phyloP scores from a whole-genome alignment of 2,329 filamentous ascomycete species.

The Arthrobotrys musiformis region DNA sequence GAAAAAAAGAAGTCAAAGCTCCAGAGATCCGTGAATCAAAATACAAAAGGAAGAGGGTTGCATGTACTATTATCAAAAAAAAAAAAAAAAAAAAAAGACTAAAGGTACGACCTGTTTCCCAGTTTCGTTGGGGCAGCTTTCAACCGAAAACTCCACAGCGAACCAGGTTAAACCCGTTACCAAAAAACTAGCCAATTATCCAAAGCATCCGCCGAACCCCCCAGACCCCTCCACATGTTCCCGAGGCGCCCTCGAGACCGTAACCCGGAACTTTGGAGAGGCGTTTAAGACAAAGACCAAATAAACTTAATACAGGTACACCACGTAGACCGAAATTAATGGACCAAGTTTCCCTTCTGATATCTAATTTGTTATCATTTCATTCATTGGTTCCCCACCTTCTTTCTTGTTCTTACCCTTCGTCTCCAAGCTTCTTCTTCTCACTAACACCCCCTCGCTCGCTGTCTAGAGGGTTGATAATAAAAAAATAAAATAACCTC shows the following conservation, averaged over 20 bases:
- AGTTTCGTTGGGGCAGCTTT: slow-evolving; percentile 35
- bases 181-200: too few relatives aligned
- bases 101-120: too few relatives aligned
- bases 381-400: neutral
- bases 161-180: too few relatives aligned
- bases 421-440: neutral
- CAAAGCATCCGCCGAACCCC: slow-evolving; percentile 8
- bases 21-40: too few relatives aligned
- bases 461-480: neutral
- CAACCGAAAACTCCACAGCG: slow-evolving; percentile 37
- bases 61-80: too few relatives aligned
- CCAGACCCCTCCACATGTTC: neutral
- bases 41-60: too few relatives aligned
- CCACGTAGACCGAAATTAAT: neutral
- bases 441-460: neutral
- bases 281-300: too few relatives aligned
- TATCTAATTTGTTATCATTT: neutral
- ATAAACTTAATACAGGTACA: neutral
- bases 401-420: neutral
- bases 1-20: too few relatives aligned
- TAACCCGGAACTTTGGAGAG: too few relatives aligned
- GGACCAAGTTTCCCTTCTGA: neutral
- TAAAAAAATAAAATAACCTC: neutral
- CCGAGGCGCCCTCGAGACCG: neutral
- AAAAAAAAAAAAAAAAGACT: too few relatives aligned